Evolutionary conservation across 495 filamentous ascomycete genomes (phyloP), one percentile per base, ranked within the genome.

Genomic region (Talaromyces stipitatus): DNA sequence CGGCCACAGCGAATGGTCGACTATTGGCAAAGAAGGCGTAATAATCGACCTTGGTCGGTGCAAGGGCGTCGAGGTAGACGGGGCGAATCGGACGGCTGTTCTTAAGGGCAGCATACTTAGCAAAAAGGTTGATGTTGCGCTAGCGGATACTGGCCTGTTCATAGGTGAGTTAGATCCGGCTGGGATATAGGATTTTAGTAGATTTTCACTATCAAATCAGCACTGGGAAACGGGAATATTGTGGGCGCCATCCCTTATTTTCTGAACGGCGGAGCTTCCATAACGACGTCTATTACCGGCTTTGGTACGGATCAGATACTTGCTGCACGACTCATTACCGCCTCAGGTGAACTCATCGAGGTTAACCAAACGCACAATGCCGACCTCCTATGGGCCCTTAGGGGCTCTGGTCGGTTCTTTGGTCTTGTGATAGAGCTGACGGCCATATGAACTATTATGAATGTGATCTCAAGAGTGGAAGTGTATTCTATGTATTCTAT

Each of bases 401-500:
- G 67, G 32, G 76, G 74, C n/a, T 73, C 71, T 11, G 66, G 66
- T 22, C 68, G 65, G 26, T 76, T 76, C 60, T 75, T 79, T 38
- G 73, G 75, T n/a, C 62, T 79, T 36, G 64, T 78, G 9, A 73
- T 71, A 2, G 66, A 68, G 50, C 41, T 70, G 18, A 64, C 60
- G 16, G 52, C 66, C 26, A 61, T n/a, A n/a, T n/a, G n/a, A n/a
- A n/a, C n/a, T n/a, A n/a, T n/a, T n/a, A n/a, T n/a, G n/a, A n/a
- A n/a, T n/a, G n/a, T n/a, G n/a, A n/a, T n/a, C n/a, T n/a, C n/a
- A n/a, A n/a, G n/a, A n/a, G n/a, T n/a, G n/a, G n/a, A n/a, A n/a
- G n/a, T n/a, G n/a, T n/a, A n/a, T n/a, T n/a, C n/a, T n/a, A n/a
- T n/a, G n/a, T n/a, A n/a, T n/a, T n/a, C n/a, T n/a, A n/a, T n/a